Evolutionary conservation across 2,329 filamentous ascomycete species (phyloP).

Genomic region (Beauveria medogensis): DNA sequence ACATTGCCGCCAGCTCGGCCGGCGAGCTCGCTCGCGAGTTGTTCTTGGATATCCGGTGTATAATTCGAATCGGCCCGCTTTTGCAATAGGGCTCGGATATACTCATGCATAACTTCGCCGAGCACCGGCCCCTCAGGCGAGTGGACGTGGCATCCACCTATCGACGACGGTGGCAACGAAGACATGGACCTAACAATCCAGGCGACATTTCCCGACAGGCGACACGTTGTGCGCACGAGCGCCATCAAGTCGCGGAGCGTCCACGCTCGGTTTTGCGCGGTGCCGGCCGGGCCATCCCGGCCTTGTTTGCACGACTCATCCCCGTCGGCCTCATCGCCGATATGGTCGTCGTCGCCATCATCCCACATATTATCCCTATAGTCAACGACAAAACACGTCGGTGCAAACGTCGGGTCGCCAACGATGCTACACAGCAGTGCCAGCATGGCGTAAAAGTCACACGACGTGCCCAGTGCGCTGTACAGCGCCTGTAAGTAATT

Average conservation of each 20-base stretch:
- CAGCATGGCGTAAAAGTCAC: background rate
- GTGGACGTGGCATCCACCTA: background rate
- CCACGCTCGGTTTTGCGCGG: background rate
- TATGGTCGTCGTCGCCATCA: background rate
- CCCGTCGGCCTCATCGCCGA: background rate
- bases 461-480: background rate
- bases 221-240: background rate
- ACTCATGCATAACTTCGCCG: background rate
- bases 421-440: background rate
- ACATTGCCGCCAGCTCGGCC: background rate
- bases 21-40: background rate
- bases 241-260: background rate
- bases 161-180: background rate
- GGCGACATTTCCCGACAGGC: background rate
- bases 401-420: background rate
- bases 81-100: background rate
- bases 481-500: background rate
- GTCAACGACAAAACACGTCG: background rate
- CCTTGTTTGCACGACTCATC: background rate
- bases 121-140: background rate
- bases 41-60: background rate
- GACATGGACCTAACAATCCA: background rate
- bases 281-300: background rate
- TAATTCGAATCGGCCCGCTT: background rate
- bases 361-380: background rate